A percentile compares a stretch with the other conserved stretches of the same genome.
These are phyloP conservation scores for Basidioascus undulatus DNA, from an alignment of 768 basidiomycete genomes.

Conservation along the genomic window DNA sequence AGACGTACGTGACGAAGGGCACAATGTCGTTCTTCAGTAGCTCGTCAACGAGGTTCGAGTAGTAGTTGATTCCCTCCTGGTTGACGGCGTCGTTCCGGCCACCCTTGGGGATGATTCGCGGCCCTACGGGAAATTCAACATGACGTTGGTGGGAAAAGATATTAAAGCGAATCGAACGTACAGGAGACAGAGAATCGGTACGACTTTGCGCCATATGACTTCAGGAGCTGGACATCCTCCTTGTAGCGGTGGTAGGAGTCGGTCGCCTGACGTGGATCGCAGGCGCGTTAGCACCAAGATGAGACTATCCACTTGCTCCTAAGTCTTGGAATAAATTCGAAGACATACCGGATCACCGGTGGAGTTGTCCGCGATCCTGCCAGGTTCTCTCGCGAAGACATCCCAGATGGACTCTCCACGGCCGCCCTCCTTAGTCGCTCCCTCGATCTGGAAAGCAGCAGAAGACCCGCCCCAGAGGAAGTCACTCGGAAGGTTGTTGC, in stretches of 20 bases:
- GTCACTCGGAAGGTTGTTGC: constrained; percentile 31
- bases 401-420: constrained; percentile 55
- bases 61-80: constrained; percentile 40
- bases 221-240: constrained; percentile 38
- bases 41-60: constrained; percentile 44
- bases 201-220: constrained; percentile 37
- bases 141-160: too few relatives aligned
- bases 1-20: constrained; percentile 32
- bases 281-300: too few relatives aligned
- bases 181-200: constrained; percentile 56
- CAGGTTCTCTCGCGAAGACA: constrained; percentile 37
- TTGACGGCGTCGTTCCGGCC: constrained; percentile 51
- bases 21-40: constrained; percentile 37
- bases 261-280: too few relatives aligned
- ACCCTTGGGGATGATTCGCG: constrained; percentile 46
- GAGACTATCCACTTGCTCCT: too few relatives aligned
- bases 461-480: constrained; percentile 33
- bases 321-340: too few relatives aligned
- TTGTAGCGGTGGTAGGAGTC: constrained; percentile 46
- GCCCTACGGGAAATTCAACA: too few relatives aligned
- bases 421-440: constrained; percentile 33
- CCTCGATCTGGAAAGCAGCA: constrained; percentile 56
- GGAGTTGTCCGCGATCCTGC: constrained; percentile 42
- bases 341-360: constrained; percentile 45
- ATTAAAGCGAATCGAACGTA: too few relatives aligned